Evolutionary conservation across 305 asterid species (phyloP).

Genomic region (Fraxinus velutina): DNA sequence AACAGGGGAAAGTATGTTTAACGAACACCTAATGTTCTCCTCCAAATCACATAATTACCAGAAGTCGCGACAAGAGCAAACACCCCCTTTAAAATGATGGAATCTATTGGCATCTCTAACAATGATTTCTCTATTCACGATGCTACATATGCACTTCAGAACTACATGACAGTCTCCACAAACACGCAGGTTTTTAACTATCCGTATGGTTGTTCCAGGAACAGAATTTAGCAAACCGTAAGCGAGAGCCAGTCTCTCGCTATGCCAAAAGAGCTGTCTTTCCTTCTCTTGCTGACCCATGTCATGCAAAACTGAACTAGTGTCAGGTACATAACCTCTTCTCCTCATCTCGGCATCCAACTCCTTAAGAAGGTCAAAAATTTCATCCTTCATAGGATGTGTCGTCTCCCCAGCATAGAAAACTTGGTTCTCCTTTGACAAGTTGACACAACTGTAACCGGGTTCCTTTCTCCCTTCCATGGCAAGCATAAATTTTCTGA

Average conservation of each 20-base stretch:
- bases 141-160: slow-evolving; percentile 48
- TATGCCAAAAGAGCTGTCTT: slow-evolving; percentile 77
- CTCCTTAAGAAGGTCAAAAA: slow-evolving; percentile 40
- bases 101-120: slow-evolving; percentile 62
- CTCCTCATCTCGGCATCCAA: slow-evolving; percentile 63
- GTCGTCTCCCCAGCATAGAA: slow-evolving; percentile 66
- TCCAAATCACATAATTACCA: slow-evolving; percentile 34
- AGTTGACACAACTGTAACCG: slow-evolving; percentile 61
- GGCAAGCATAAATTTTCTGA: slow-evolving; percentile 49
- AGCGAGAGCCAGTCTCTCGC: slow-evolving; percentile 76
- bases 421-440: slow-evolving; percentile 52
- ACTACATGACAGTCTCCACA: slow-evolving; percentile 69
- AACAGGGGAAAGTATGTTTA: neutral
- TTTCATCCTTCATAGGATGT: slow-evolving; percentile 54
- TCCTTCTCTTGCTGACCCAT: slow-evolving; percentile 71
- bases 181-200: slow-evolving; percentile 62
- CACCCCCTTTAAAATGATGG: slow-evolving; percentile 63
- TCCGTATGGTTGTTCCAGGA: slow-evolving; percentile 46
- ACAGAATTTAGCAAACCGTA: slow-evolving; percentile 62
- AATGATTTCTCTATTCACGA: slow-evolving; percentile 44
- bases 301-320: slow-evolving; percentile 58
- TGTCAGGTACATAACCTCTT: slow-evolving; percentile 66
- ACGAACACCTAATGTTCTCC: neutral
- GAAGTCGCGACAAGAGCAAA: slow-evolving; percentile 60
- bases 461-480: slow-evolving; percentile 62